Base-by-base conservation (phyloP, 2,329 filamentous ascomycete genomes). In the Dryadomyces quercivorus region DNA sequence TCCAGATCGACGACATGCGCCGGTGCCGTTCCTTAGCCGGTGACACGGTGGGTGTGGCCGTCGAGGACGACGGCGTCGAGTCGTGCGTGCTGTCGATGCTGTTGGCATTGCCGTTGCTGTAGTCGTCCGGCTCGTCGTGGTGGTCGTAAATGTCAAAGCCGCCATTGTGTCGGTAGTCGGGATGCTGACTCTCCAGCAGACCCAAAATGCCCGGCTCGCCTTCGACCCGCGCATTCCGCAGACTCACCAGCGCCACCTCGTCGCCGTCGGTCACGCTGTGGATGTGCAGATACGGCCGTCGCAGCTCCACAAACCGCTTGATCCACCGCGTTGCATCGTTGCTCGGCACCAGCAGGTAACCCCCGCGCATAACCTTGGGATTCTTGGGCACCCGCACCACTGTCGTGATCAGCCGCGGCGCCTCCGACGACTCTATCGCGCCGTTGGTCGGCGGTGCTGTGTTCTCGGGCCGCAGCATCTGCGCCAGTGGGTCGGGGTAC, bases 211-310 rank as follows among this genome's bases (percentile, higher is more conserved):
- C 87, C 0, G 93, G 93, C 58, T 91, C 86, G 62, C 91, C 88
- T 65, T 98, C 93, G 12, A 98, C 84, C n/a, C 91, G 80, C 8
- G 88, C 86, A 64, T 95, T 94, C 40, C 85, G 82, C 54, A 98
- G 75, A 65, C 92, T 94, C 62, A 97, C 88, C 10, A 93, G 84
- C 53, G 85, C 88, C 48, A 96, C 78, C 68, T 96, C 92, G 61
- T 97, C 93, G 18, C 92, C 91, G 44, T 94, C 87, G 0, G 84
- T 82, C 0, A 86, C 84, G 22, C 82, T 86, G 70, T 97, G 88
- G 40, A 98, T 81, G 67, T 97, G 90, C 53, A 98, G 76, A 66
- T 97, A 98, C 0, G 93, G 93, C 52, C 86, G 80, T 36, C 93
- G 82, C 31, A 98, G 78, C 70, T 98, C 93, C 51, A 96, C 88